A percentile compares a stretch with the other conserved stretches of the same genome.
Evolutionary conservation across 2,329 filamentous ascomycete genomes (phyloP).

Genomic region (Aspergillus japonicus): DNA sequence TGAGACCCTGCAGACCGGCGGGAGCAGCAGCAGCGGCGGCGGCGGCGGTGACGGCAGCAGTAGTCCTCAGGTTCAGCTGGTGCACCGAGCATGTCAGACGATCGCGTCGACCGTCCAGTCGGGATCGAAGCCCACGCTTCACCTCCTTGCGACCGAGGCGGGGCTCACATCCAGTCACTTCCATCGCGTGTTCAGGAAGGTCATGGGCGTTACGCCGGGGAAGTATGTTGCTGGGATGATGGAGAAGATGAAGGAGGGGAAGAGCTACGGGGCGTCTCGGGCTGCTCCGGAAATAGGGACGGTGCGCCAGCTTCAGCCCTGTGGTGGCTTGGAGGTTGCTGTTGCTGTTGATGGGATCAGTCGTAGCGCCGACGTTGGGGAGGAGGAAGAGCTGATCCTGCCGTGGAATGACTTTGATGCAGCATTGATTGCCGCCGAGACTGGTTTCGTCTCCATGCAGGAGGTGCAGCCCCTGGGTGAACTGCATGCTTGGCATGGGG

Average conservation of each 20-base stretch:
- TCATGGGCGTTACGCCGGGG: slow-evolving; percentile 52
- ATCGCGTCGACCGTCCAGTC: slow-evolving; percentile 26
- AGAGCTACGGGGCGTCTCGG: background rate
- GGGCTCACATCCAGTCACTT: slow-evolving; percentile 54
- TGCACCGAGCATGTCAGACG: slow-evolving; percentile 33
- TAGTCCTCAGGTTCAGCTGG: slow-evolving; percentile 33
- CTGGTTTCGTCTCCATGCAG: slow-evolving; percentile 9
- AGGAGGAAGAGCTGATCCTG: background rate
- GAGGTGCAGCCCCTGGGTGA: slow-evolving; percentile 12
- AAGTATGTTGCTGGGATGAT: slow-evolving; percentile 29
- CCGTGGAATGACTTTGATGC: slow-evolving; percentile 41
- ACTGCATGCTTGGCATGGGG: background rate
- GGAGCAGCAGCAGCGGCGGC: too few relatives aligned
- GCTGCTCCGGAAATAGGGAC: background rate
- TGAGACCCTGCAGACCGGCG: slow-evolving; percentile 25
- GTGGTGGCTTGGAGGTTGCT: background rate
- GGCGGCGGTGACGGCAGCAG: slow-evolving; percentile 23
- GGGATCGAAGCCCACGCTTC: slow-evolving; percentile 40
- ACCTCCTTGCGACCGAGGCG: slow-evolving; percentile 49
- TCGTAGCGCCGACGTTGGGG: background rate
- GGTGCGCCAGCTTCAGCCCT: background rate
- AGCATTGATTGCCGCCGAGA: slow-evolving; percentile 31
- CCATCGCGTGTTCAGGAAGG: slow-evolving; percentile 56
- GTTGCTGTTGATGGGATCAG: background rate
- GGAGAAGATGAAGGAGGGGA: slow-evolving; percentile 4